Conservation (phyloP, 352 stramenopile species). For the Phytophthora multivora region DNA sequence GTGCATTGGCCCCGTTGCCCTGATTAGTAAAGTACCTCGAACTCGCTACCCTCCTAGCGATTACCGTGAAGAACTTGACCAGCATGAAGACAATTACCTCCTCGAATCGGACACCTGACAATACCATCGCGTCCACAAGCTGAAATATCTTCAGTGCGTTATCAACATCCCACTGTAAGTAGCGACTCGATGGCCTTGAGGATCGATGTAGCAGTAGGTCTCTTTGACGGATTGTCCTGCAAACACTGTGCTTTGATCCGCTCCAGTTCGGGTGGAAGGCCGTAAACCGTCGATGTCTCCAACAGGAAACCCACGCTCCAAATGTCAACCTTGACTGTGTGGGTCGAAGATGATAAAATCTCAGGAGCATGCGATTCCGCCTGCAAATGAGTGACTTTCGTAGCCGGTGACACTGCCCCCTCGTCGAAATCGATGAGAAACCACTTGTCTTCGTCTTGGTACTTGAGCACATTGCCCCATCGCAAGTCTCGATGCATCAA, state of each 20-base stretch:
- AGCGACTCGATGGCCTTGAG: not conserved
- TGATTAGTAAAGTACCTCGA: slow-evolving; percentile 7
- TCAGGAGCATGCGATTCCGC: slow-evolving; percentile 26
- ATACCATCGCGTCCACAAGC: not conserved
- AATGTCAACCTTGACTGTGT: slow-evolving; percentile 21
- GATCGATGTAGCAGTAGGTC: not conserved
- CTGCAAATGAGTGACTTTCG: slow-evolving; percentile 15
- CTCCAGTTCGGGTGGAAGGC: slow-evolving; percentile 9
- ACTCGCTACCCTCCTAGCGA: not conserved
- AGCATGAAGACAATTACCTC: no score
- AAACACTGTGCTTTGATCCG: slow-evolving; percentile 1
- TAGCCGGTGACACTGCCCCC: slow-evolving; percentile 1
- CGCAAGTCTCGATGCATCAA: slow-evolving; percentile 26
- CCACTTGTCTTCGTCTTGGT: slow-evolving; percentile 11
- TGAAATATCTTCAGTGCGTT: no score
- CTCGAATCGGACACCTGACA: not conserved
- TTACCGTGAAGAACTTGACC: not conserved
- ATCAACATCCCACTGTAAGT: not conserved
- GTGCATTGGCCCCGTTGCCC: slow-evolving; percentile 14
- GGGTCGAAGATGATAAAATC: slow-evolving; percentile 10
- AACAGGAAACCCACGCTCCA: slow-evolving; percentile 16
- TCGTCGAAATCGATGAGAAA: slow-evolving; percentile 19
- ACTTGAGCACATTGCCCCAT: slow-evolving; percentile 25
- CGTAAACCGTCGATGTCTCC: slow-evolving; percentile 2
- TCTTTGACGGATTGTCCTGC: not conserved